phyloP scores from a whole-genome alignment of 495 filamentous ascomycete genomes.

The Podospora anserina region DNA sequence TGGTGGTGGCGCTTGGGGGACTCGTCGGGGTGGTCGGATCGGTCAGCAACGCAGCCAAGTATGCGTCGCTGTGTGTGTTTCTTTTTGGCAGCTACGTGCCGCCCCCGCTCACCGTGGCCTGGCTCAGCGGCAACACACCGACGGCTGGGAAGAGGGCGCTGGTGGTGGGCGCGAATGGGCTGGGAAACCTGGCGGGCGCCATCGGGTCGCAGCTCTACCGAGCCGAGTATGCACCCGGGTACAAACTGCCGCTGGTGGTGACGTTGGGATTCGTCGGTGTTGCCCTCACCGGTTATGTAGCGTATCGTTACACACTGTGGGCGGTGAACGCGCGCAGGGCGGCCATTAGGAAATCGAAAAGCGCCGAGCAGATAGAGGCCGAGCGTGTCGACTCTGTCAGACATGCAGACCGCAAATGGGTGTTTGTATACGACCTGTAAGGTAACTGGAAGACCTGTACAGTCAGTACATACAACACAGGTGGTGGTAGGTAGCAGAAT shows the following conservation, averaged over 20 bases:
- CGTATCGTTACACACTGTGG: conserved; percentile 21
- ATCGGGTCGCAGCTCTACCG: conserved; percentile 39
- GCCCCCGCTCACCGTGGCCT: conserved; percentile 53
- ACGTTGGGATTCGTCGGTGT: conserved; percentile 35
- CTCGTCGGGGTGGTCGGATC: conserved; percentile 44
- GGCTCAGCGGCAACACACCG: conserved; percentile 42
- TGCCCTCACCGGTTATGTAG: conserved; percentile 24
- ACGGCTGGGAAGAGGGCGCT: conserved; percentile 25
- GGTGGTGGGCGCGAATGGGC: conserved; percentile 34
- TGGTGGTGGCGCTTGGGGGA: conserved; percentile 46
- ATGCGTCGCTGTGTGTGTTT: conserved; percentile 52
- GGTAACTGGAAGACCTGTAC: not conserved
- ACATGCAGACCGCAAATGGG: conserved; percentile 13
- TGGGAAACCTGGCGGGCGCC: conserved; percentile 37
- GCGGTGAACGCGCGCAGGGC: conserved; percentile 21
- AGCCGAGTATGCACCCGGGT: conserved; percentile 34
- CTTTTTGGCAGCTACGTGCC: conserved; percentile 54
- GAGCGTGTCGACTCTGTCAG: conserved; percentile 6
- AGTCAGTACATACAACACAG: too few species aligned
- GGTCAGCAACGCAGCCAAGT: conserved; percentile 35
- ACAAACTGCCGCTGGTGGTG: conserved; percentile 32
- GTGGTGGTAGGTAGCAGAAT: not conserved
- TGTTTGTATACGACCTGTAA: conserved; percentile 11
- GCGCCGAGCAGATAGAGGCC: not conserved
- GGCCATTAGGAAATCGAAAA: conserved; percentile 6